Conservation (phyloP, 225 moss, liverwort and hornwort species). For the Thuidium tamariscinum region DNA sequence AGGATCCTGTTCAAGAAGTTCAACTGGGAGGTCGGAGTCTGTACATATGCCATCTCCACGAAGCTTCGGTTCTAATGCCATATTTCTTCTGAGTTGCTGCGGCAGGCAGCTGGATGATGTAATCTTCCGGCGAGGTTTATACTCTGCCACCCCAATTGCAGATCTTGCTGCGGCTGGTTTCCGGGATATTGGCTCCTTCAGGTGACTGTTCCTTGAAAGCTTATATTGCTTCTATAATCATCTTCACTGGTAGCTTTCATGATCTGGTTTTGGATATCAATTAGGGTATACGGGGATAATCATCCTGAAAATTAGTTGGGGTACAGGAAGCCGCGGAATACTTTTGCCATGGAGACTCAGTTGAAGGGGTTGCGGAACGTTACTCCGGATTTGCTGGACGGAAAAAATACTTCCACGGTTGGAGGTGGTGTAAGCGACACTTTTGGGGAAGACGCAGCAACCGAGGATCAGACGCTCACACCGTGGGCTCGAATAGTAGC, state of each 20-base stretch:
- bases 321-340: slow-evolving; percentile 10
- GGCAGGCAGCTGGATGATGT: slow-evolving; percentile 23
- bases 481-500: slow-evolving; percentile 69
- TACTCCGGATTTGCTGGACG: slow-evolving; percentile 21
- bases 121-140: slow-evolving; percentile 12
- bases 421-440: slow-evolving; percentile 63
- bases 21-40: neutral
- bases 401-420: slow-evolving; percentile 15
- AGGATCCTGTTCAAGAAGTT: neutral
- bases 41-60: slow-evolving; percentile 38
- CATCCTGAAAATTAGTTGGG: neutral
- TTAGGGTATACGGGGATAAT: neutral
- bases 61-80: slow-evolving; percentile 13
- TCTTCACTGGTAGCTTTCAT: neutral
- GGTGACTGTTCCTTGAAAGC: slow-evolving; percentile 8
- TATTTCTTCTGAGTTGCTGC: slow-evolving; percentile 21
- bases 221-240: neutral
- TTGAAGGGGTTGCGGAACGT: slow-evolving; percentile 5
- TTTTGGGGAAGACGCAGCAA: slow-evolving; percentile 71
- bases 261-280: neutral
- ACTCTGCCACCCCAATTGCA: slow-evolving; percentile 16
- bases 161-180: slow-evolving; percentile 11
- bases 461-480: slow-evolving; percentile 47
- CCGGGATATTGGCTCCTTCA: neutral
- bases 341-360: slow-evolving; percentile 18